Percentiles rank a stretch among this genome's conserved stretches.
These are phyloP conservation scores for Hyaloraphidium curvatum DNA, from an alignment of 192 early-diverging fungal genomes.

Conservation along the genomic window DNA sequence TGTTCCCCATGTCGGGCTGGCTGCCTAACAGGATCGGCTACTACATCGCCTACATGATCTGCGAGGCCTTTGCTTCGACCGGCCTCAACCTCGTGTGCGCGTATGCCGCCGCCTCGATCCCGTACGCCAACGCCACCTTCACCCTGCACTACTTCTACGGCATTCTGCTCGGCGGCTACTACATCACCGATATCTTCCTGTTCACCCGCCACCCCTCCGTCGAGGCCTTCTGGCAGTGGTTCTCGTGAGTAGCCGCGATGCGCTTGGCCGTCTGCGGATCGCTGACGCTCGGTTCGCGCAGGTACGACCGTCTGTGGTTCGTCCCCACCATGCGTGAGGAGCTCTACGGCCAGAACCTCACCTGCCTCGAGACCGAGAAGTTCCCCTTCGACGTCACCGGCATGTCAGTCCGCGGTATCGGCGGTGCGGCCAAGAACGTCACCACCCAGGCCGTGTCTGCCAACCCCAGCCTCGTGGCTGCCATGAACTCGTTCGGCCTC, in stretches of 20 bases:
- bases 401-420: background rate
- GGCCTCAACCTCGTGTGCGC: background rate
- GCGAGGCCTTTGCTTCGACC: background rate
- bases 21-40: background rate
- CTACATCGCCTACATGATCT: background rate
- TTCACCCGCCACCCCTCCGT: background rate
- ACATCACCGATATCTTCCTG: background rate
- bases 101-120: background rate
- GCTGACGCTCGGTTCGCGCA: background rate
- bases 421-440: background rate
- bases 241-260: too few species aligned
- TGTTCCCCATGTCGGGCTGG: background rate
- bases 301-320: background rate
- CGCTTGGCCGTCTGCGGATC: too few species aligned
- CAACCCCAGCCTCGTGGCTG: background rate
- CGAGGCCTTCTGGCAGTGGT: too few species aligned
- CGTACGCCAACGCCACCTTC: constrained; percentile 4
- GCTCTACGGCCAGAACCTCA: background rate
- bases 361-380: background rate
- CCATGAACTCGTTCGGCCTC: background rate
- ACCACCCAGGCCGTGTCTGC: background rate
- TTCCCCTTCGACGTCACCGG: background rate
- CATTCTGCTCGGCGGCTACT: background rate
- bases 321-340: background rate
- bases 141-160: background rate